phyloP scores from a whole-genome alignment of 2,329 filamentous ascomycete genomes.

The Cryphonectria nitschkei region DNA sequence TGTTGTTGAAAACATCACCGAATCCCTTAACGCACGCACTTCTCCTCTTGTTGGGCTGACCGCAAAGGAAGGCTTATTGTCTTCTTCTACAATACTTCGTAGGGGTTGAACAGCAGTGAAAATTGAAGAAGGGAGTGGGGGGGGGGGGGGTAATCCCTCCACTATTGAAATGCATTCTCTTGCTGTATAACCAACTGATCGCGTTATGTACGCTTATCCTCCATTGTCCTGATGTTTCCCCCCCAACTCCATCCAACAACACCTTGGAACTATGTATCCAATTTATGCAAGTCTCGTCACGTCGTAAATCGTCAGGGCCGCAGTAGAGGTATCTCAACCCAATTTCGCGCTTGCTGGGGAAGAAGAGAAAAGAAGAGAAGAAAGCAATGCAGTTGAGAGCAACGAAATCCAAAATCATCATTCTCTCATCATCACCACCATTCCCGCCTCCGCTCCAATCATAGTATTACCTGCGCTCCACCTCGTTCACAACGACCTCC shows the following conservation, averaged over 20 bases:
- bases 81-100: neutral
- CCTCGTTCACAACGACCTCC: slow-evolving; percentile 13
- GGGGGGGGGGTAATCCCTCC: neutral
- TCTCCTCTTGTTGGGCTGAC: neutral
- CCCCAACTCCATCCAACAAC: neutral
- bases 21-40: neutral
- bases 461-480: neutral
- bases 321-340: neutral
- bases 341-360: neutral
- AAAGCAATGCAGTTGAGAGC: neutral
- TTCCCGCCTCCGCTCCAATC: neutral
- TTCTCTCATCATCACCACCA: too few species aligned
- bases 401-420: neutral
- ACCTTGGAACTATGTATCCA: neutral
- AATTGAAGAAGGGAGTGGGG: neutral
- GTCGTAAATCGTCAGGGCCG: slow-evolving; percentile 3
- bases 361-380: neutral
- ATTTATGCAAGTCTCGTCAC: slow-evolving; percentile 8
- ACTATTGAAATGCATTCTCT: neutral
- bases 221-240: neutral
- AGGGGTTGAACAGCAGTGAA: neutral
- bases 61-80: neutral
- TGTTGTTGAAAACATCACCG: neutral
- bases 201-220: neutral
- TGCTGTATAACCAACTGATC: neutral